A percentile compares a stretch with the other conserved stretches of the same genome.
These are phyloP conservation scores for Clarkia xantiana DNA, from an alignment of 345 rosid genomes.

Conservation along the genomic window DNA sequence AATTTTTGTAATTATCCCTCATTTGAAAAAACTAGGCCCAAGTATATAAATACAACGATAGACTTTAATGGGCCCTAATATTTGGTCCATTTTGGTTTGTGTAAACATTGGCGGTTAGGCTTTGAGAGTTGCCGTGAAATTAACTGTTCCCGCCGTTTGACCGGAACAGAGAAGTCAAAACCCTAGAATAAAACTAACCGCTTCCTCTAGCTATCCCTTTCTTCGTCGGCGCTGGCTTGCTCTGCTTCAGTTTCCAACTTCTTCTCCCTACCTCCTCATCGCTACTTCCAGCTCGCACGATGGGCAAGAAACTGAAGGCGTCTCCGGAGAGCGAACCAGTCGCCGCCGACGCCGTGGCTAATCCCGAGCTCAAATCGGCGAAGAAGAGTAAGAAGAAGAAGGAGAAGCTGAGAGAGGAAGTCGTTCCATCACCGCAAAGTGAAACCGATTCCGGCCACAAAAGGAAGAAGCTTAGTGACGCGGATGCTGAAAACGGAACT, in stretches of 20 bases:
- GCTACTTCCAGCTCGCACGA: constrained; percentile 3
- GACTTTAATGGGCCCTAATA: no score
- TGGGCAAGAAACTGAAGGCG: constrained; percentile 26
- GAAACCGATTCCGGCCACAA: constrained; percentile 6
- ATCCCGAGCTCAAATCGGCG: constrained; percentile 5
- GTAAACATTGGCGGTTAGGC: no score
- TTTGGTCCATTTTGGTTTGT: no score
- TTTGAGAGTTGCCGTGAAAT: no score
- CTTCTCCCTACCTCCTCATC: neutral
- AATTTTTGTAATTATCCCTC: no score
- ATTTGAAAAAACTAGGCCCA: no score
- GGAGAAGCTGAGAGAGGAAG: constrained; percentile 14
- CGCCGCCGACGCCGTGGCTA: constrained; percentile 6
- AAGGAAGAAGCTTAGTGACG: constrained; percentile 6
- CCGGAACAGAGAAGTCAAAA: constrained; percentile 2
- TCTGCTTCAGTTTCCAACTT: neutral
- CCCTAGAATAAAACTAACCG: constrained; percentile 6
- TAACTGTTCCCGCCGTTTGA: constrained; percentile 1
- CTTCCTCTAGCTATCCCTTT: neutral
- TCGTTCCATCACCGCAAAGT: constrained; percentile 7
- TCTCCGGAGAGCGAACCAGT: constrained; percentile 11
- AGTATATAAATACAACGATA: no score
- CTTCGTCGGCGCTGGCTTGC: constrained; percentile 5
- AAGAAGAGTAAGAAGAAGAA: constrained; percentile 21
- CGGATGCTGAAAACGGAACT: constrained; percentile 6